Conservation (phyloP, 108 stramenopile species). For the Cyclotella cryptica region DNA sequence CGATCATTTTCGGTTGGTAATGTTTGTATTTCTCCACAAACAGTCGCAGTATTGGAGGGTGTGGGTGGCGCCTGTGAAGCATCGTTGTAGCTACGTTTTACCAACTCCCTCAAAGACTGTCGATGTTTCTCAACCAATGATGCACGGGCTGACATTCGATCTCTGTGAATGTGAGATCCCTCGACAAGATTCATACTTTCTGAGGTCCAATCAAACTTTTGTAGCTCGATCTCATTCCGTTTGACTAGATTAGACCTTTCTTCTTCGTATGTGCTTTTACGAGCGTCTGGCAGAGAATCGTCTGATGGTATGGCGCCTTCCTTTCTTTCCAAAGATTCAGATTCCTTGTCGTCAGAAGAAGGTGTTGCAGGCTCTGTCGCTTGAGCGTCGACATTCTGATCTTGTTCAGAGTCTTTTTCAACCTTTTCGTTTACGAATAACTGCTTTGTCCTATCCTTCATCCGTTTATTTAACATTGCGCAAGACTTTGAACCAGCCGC, state of each 20-base stretch:
- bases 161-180: conserved; percentile 27
- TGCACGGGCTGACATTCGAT: conserved; percentile 51
- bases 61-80: conserved; percentile 16
- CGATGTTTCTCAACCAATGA: conserved; percentile 69
- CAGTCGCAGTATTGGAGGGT: conserved; percentile 13
- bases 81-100: conserved; percentile 13
- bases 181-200: conserved; percentile 46
- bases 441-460: conserved; percentile 54
- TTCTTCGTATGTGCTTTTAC: conserved; percentile 24
- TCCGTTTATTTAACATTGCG: conserved; percentile 60
- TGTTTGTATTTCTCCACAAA: neutral
- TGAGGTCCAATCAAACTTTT: conserved; percentile 39
- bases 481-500: conserved; percentile 72
- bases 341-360: conserved; percentile 2
- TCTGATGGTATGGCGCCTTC: too few species aligned
- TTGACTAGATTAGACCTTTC: conserved; percentile 31
- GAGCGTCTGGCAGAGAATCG: neutral
- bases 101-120: conserved; percentile 49
- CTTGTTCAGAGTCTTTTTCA: conserved; percentile 15
- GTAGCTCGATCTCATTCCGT: conserved; percentile 32
- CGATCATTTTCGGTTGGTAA: neutral
- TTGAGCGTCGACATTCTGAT: conserved; percentile 25
- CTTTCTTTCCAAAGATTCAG: neutral
- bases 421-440: conserved; percentile 25
- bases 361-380: neutral